Conservation (phyloP, 306 rosid species). For the Cucurbita argyrosperma region DNA sequence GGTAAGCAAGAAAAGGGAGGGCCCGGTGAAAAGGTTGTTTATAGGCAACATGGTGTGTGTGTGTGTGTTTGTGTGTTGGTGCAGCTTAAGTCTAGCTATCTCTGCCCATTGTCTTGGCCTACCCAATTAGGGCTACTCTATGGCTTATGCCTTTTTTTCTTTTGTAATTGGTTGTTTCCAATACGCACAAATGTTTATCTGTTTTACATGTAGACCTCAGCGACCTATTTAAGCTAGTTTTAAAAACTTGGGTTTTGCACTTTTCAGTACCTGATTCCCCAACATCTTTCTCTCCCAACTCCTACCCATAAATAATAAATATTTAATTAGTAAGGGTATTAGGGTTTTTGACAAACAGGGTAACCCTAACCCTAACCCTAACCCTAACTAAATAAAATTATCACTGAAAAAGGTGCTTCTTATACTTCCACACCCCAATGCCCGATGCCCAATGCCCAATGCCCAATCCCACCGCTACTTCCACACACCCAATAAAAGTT, state of each 20-base stretch:
- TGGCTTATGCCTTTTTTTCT: neutral
- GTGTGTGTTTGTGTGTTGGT: neutral
- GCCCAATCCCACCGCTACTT: neutral
- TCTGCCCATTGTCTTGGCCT: neutral
- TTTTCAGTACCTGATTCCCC: slow-evolving; percentile 11
- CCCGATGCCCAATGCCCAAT: neutral
- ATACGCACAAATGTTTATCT: neutral
- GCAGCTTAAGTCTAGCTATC: neutral
- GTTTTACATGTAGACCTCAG: neutral
- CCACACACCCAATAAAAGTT: neutral
- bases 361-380: neutral
- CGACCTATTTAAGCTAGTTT: neutral
- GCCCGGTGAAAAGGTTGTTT: neutral
- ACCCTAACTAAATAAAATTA: neutral
- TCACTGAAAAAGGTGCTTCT: slow-evolving; percentile 6
- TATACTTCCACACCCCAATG: neutral
- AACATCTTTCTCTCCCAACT: neutral
- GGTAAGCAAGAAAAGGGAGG: neutral
- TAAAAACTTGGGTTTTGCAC: slow-evolving; percentile 4
- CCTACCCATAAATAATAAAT: neutral
- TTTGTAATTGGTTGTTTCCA: neutral
- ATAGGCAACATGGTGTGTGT: neutral
- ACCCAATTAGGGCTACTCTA: neutral
- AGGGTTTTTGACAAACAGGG: neutral
- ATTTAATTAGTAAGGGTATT: neutral